phyloP scores from a whole-genome alignment of 306 rosid genomes.

The Canavalia gladiata region DNA sequence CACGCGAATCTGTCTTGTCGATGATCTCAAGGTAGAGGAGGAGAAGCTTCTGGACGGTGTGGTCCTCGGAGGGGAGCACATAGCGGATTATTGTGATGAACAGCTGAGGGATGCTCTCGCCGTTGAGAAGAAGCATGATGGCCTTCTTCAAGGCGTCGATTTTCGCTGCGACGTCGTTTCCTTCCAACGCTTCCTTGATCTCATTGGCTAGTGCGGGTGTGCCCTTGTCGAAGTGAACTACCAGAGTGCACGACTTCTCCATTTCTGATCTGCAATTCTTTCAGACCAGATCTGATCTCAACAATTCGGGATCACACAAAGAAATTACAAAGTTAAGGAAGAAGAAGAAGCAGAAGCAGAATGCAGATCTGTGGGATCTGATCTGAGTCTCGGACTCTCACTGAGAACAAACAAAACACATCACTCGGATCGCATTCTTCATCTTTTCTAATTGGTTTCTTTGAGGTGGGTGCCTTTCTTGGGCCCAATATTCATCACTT shows the following conservation, averaged over 20 bases:
- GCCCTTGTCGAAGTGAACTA: conserved; percentile 94
- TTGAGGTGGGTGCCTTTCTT: too few relatives aligned
- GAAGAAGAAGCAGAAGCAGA: not conserved
- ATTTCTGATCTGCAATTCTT: conserved; percentile 40
- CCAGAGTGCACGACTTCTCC: conserved; percentile 92
- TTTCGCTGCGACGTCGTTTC: conserved; percentile 72
- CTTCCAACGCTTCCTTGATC: conserved; percentile 90
- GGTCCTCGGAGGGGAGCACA: conserved; percentile 95
- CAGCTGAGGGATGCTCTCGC: conserved; percentile 89
- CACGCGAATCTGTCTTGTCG: conserved; percentile 86
- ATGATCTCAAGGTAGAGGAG: conserved; percentile 94
- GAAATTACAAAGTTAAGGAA: not conserved
- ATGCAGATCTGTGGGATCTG: conserved; percentile 34
- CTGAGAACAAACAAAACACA: not conserved
- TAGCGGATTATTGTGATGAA: conserved; percentile 95
- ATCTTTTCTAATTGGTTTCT: too few relatives aligned
- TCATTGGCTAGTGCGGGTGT: conserved; percentile 90
- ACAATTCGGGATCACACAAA: not conserved
- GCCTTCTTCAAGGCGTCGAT: conserved; percentile 91
- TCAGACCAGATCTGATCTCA: conserved; percentile 17
- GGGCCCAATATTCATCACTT: too few relatives aligned
- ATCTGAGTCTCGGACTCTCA: not conserved
- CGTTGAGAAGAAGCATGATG: conserved; percentile 88
- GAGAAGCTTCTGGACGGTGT: conserved; percentile 94
- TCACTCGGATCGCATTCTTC: not conserved